Evolutionary conservation across 2,329 filamentous ascomycete genomes (phyloP).

Genomic region (Talaromyces funiculosus): DNA sequence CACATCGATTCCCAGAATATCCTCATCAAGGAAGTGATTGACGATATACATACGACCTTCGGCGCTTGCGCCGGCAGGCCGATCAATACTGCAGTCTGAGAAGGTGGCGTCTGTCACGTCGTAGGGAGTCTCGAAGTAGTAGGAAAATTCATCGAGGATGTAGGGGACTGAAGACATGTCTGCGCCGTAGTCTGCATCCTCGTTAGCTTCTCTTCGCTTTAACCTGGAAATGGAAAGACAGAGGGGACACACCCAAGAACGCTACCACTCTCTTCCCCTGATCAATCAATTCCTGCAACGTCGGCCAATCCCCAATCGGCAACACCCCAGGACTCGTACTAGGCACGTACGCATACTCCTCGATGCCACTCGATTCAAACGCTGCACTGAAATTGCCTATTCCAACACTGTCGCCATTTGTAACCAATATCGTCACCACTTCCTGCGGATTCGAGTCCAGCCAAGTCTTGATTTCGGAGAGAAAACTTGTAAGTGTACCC

Average conservation of each 20-base stretch:
- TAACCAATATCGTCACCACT: conserved; percentile 59
- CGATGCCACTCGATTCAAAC: conserved; percentile 29
- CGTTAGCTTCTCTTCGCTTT: background rate
- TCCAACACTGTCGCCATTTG: conserved; percentile 50
- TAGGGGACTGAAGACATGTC: conserved; percentile 36
- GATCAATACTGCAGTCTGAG: conserved; percentile 40
- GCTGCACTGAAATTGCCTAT: conserved; percentile 29
- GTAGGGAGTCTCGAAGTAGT: conserved; percentile 45
- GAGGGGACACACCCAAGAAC: conserved; percentile 34
- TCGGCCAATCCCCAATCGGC: conserved; percentile 39
- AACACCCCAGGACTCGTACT: conserved; percentile 24
- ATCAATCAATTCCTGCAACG: conserved; percentile 36
- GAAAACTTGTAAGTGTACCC: conserved; percentile 51
- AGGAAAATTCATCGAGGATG: conserved; percentile 40
- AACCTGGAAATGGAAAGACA: background rate
- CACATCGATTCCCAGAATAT: conserved; percentile 38
- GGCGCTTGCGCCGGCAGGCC: conserved; percentile 34
- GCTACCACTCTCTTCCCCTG: conserved; percentile 40
- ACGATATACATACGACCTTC: conserved; percentile 43
- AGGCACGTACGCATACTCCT: conserved; percentile 34
- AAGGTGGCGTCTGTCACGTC: conserved; percentile 38
- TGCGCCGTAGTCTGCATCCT: conserved; percentile 34
- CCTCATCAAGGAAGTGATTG: conserved; percentile 45
- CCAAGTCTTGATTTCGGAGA: conserved; percentile 56
- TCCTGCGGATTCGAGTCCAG: conserved; percentile 55